These are phyloP conservation scores for apple (Malus domestica) DNA, from an alignment of 306 rosid species.

Conservation along the genomic window ASM211411v1 NC_041791.1:10701501-10702000, in stretches of 20 bases:
- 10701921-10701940: too few species aligned
- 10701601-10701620: conserved; percentile 14
- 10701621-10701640: neutral
- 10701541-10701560: conserved; percentile 12
- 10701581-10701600: neutral
- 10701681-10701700: neutral
- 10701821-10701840: neutral
- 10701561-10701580: neutral
- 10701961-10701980: too few species aligned
- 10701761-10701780: neutral
- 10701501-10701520: conserved; percentile 42
- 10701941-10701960: too few species aligned
- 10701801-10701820: neutral
- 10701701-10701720: neutral
- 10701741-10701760: neutral
- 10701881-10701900: too few species aligned
- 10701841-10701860: neutral
- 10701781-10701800: neutral
- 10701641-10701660: neutral
- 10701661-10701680: neutral
- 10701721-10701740: neutral
- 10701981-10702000: too few species aligned
- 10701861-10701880: neutral
- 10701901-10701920: too few species aligned
- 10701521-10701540: neutral